A percentile compares a stretch with the other conserved stretches of the same genome.
Evolutionary conservation across 768 basidiomycete species (phyloP).

Genomic region (Stropharia rugosoannulata): DNA sequence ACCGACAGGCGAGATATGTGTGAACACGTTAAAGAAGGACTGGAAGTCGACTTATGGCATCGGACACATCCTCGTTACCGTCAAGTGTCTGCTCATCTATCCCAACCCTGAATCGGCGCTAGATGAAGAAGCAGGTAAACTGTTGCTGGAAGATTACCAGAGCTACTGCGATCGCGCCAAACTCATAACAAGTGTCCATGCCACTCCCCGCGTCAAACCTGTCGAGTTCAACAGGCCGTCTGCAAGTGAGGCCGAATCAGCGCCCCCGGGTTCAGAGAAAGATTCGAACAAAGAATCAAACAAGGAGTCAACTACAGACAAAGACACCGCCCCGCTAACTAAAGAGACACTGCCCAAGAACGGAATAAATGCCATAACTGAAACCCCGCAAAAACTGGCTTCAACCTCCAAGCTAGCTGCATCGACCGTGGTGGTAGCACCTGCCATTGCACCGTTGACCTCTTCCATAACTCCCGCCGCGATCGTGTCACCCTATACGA

Average conservation of each 20-base stretch:
- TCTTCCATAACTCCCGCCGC: constrained; percentile 18
- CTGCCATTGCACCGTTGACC: constrained; percentile 20
- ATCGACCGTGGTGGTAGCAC: constrained; percentile 8
- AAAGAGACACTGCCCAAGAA: too few species aligned
- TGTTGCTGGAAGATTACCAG: constrained; percentile 86
- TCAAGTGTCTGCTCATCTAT: constrained; percentile 94
- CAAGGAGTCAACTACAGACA: not conserved
- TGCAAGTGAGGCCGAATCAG: constrained; percentile 15
- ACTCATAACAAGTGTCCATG: constrained; percentile 90
- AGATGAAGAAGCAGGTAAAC: constrained; percentile 94
- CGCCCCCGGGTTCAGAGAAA: constrained; percentile 11
- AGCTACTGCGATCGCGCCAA: constrained; percentile 84
- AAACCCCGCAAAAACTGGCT: constrained; percentile 24
- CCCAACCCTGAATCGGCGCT: constrained; percentile 96
- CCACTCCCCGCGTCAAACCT: constrained; percentile 74
- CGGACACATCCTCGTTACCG: constrained; percentile 85
- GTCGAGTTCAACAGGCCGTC: constrained; percentile 63
- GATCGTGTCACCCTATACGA: constrained; percentile 31
- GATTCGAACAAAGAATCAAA: not conserved
- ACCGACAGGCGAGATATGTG: constrained; percentile 87
- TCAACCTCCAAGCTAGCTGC: constrained; percentile 26
- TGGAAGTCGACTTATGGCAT: constrained; percentile 94
- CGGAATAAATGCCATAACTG: constrained; percentile 13
- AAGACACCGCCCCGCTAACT: not conserved
- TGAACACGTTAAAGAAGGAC: constrained; percentile 96